phyloP scores from a whole-genome alignment of 2,329 filamentous ascomycete genomes.

The Pseudogymnoascus sp. region DNA sequence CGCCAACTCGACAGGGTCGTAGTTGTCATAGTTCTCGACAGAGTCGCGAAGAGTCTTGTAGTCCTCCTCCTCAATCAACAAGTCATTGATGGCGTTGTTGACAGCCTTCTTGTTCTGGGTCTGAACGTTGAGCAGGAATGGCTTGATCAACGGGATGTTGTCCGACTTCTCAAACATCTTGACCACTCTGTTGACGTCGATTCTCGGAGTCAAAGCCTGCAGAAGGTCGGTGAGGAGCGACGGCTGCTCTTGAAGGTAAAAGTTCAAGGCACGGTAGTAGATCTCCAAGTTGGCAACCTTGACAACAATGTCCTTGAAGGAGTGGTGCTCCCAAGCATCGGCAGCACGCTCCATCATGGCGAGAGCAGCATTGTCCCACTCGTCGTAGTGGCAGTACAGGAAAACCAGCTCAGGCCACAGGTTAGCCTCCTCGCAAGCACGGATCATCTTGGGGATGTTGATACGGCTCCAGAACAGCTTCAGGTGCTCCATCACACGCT shows the following conservation, averaged over 20 bases:
- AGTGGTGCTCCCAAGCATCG: conserved; percentile 98
- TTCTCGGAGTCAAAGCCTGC: conserved; percentile 81
- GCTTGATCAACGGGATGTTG: conserved; percentile 96
- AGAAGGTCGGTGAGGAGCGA: conserved; percentile 92
- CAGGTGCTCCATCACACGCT: conserved; percentile 95
- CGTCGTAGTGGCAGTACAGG: conserved; percentile 96
- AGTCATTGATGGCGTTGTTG: conserved; percentile 95
- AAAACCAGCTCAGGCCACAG: conserved; percentile 97
- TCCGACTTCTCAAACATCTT: conserved; percentile 98
- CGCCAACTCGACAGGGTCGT: conserved; percentile 88
- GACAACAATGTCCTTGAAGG: conserved; percentile 97
- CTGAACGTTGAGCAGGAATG: conserved; percentile 94
- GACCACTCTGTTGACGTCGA: conserved; percentile 98
- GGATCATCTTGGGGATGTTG: conserved; percentile 96
- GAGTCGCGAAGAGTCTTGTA: conserved; percentile 98
- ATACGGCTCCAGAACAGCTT: conserved; percentile 98
- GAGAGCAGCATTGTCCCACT: conserved; percentile 93
- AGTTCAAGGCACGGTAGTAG: conserved; percentile 94
- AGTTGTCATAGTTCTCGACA: conserved; percentile 98
- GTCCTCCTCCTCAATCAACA: conserved; percentile 97
- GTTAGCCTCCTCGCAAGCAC: conserved; percentile 85
- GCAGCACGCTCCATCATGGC: conserved; percentile 97
- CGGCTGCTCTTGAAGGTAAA: conserved; percentile 95
- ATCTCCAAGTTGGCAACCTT: conserved; percentile 99
- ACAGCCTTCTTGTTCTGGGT: conserved; percentile 95